Evolutionary conservation across 345 rosid species (phyloP).

Genomic region (Lumnitzera racemosa): DNA sequence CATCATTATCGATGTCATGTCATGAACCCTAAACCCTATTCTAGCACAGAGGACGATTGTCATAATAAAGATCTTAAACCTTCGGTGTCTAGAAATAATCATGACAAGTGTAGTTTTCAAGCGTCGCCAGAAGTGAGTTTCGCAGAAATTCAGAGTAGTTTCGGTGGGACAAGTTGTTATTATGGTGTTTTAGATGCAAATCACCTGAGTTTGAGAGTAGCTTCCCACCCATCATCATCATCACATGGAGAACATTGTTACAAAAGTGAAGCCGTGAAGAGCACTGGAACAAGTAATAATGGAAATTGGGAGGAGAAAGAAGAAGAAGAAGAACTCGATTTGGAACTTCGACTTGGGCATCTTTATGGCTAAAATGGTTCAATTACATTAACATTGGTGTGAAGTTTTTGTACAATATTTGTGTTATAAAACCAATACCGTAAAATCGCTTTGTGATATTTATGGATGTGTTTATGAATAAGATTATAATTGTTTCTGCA

Average conservation of each 20-base stretch:
- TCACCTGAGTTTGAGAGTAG: slow-evolving; percentile 47
- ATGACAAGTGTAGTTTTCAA: no score
- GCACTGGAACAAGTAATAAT: slow-evolving; percentile 6
- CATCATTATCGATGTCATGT: slow-evolving; percentile 10
- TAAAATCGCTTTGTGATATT: no score
- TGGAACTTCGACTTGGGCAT: slow-evolving; percentile 85
- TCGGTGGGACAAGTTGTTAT: slow-evolving; percentile 19
- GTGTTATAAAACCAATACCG: no score
- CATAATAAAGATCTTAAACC: no score
- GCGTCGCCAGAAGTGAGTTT: slow-evolving; percentile 1
- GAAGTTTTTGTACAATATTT: no score
- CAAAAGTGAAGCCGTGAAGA: no score
- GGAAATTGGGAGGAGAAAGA: slow-evolving; percentile 12
- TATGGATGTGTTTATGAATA: no score
- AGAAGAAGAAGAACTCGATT: slow-evolving; percentile 51
- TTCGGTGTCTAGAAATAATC: no score
- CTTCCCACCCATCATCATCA: slow-evolving; percentile 2
- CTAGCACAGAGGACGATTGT: slow-evolving; percentile 10
- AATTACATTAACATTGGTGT: neutral
- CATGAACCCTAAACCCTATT: slow-evolving; percentile 2
- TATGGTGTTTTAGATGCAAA: slow-evolving; percentile 33
- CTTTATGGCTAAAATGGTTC: slow-evolving; percentile 4
- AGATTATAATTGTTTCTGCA: no score
- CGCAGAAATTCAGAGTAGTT: slow-evolving; percentile 10
- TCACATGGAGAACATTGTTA: no score